Conservation (phyloP, 108 stramenopile genomes). For the Skeletonema costatum region DNA sequence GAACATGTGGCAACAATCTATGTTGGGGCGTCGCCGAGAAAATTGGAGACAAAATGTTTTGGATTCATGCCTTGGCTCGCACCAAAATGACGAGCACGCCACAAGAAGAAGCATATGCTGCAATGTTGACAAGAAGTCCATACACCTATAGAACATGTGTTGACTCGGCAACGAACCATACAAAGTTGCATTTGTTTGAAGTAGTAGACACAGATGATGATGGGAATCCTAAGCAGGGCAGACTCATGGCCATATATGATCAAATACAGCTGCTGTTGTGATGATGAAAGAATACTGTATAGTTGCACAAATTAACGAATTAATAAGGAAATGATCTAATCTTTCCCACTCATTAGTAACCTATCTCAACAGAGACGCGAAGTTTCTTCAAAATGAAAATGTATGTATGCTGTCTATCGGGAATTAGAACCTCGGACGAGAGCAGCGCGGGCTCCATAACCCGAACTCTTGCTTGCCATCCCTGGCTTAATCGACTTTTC, state of each 20-base stretch:
- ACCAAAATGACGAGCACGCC: background rate
- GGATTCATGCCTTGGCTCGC: background rate
- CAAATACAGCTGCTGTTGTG: background rate
- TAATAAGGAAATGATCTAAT: constrained; percentile 1
- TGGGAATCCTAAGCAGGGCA: background rate
- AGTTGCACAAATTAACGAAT: background rate
- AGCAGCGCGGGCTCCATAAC: constrained; percentile 20
- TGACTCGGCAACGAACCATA: background rate
- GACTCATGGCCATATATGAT: background rate
- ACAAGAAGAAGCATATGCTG: background rate
- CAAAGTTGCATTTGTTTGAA: background rate
- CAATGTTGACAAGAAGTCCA: background rate
- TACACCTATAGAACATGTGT: background rate
- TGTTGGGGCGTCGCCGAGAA: background rate
- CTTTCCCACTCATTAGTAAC: background rate
- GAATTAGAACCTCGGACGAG: constrained; percentile 26
- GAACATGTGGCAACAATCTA: background rate
- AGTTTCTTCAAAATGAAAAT: background rate
- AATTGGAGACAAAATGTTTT: background rate
- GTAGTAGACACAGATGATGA: background rate
- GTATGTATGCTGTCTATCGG: background rate
- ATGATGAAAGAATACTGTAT: background rate
- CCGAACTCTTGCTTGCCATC: background rate
- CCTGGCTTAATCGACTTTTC: constrained; percentile 17
- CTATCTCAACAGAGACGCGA: background rate